Percentiles rank a stretch among this genome's conserved stretches.
phyloP scores from a whole-genome alignment of 2,329 filamentous ascomycete genomes.

The Ophiostoma novo-ulmi region DNA sequence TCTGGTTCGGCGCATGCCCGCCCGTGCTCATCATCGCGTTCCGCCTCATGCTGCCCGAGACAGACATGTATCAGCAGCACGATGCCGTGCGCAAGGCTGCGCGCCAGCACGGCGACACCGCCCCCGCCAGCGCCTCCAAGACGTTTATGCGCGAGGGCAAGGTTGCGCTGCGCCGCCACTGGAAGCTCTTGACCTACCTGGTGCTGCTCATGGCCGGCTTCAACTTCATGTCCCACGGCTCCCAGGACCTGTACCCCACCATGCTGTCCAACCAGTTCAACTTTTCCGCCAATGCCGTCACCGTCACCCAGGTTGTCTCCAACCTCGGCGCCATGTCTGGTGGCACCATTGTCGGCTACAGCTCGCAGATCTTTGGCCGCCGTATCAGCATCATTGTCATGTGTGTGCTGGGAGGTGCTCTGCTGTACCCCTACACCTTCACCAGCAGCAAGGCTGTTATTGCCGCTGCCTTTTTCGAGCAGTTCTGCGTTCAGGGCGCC shows the following conservation, averaged over 20 bases:
- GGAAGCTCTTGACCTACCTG: constrained; percentile 72
- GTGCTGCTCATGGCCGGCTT: constrained; percentile 85
- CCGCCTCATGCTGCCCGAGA: constrained; percentile 29
- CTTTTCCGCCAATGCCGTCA: constrained; percentile 27
- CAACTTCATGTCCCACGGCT: constrained; percentile 69
- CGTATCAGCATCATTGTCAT: constrained; percentile 61
- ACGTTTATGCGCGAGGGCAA: constrained; percentile 60
- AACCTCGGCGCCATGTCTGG: constrained; percentile 72
- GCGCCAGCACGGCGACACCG: constrained; percentile 46
- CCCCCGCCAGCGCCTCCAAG: constrained; percentile 57
- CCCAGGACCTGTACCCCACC: constrained; percentile 75
- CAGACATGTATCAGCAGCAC: constrained; percentile 26
- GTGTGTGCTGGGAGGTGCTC: constrained; percentile 52
- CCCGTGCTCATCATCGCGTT: constrained; percentile 45
- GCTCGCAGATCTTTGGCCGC: constrained; percentile 70
- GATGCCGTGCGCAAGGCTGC: constrained; percentile 40
- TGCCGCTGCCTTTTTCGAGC: constrained; percentile 61
- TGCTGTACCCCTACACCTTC: constrained; percentile 68
- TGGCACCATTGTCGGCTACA: constrained; percentile 66
- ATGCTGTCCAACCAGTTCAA: constrained; percentile 47
- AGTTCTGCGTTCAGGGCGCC: constrained; percentile 71
- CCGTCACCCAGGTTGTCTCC: constrained; percentile 63
- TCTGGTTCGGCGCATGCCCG: constrained; percentile 65
- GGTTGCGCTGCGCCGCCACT: constrained; percentile 71
- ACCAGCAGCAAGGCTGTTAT: constrained; percentile 55